These are phyloP conservation scores for Casuarina equisetifolia DNA, from an alignment of 306 rosid genomes.

Conservation along the genomic window DNA sequence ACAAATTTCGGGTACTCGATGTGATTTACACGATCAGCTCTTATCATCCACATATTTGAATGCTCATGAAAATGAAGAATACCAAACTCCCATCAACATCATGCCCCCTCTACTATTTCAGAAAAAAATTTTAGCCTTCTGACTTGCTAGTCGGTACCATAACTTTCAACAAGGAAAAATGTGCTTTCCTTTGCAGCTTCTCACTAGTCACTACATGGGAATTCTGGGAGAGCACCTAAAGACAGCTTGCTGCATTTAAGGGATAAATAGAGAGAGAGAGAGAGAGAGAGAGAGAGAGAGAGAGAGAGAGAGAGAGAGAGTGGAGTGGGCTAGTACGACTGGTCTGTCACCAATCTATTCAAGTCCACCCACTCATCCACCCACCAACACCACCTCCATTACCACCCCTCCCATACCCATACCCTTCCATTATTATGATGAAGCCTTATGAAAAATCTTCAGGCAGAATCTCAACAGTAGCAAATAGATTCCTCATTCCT, in stretches of 20 bases:
- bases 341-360: constrained; percentile 35
- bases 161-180: background rate
- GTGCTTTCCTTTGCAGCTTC: constrained; percentile 9
- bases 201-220: background rate
- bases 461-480: constrained; percentile 71
- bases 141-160: background rate
- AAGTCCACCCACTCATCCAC: constrained; percentile 38
- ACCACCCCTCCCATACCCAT: constrained; percentile 30
- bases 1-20: background rate
- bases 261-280: background rate
- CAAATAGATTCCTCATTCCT: constrained; percentile 55
- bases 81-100: constrained; percentile 12
- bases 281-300: background rate
- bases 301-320: background rate
- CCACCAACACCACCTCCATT: constrained; percentile 35
- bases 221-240: constrained; percentile 2
- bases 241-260: background rate
- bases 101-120: background rate
- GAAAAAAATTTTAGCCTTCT: constrained; percentile 2
- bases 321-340: constrained; percentile 29
- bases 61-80: constrained; percentile 29
- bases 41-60: constrained; percentile 37
- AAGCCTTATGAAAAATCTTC: constrained; percentile 55
- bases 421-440: constrained; percentile 50
- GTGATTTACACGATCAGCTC: background rate